Conservation (phyloP, 768 basidiomycete genomes). For the Tulasnella sp. region DNA sequence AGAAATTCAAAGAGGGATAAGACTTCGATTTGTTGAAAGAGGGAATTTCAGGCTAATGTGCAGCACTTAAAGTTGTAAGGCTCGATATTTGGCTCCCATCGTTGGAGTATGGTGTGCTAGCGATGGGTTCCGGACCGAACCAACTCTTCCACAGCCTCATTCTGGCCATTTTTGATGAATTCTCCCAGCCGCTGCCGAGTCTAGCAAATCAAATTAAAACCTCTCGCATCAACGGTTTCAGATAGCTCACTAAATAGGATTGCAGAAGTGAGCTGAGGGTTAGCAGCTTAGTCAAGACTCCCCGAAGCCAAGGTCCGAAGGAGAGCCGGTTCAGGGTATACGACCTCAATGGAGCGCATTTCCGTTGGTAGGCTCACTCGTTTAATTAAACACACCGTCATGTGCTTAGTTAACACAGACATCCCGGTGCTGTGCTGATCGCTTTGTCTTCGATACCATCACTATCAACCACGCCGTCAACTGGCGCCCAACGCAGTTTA, state of each 20-base stretch:
- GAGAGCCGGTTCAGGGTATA: too few relatives aligned
- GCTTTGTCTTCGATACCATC: background rate
- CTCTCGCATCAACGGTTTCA: too few relatives aligned
- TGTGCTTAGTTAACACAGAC: background rate
- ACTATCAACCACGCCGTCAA: background rate
- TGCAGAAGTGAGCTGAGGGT: too few relatives aligned
- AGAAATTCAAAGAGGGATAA: background rate
- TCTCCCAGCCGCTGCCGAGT: too few relatives aligned
- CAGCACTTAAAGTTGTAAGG: background rate
- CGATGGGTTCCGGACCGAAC: background rate
- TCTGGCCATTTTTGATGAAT: too few relatives aligned
- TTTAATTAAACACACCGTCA: background rate
- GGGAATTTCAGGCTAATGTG: background rate
- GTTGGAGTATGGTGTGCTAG: background rate
- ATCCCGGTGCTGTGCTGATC: background rate
- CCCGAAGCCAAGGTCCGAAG: too few relatives aligned
- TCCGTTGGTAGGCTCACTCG: too few relatives aligned
- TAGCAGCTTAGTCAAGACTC: too few relatives aligned
- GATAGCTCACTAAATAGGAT: too few relatives aligned
- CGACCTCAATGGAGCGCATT: too few relatives aligned
- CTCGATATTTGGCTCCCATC: background rate
- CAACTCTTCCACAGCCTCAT: background rate
- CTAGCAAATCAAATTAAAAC: too few relatives aligned
- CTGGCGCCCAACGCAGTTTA: background rate
- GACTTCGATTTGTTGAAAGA: background rate